Evolutionary conservation across 495 filamentous ascomycete genomes (phyloP).

Genomic region (Tuber indicum): DNA sequence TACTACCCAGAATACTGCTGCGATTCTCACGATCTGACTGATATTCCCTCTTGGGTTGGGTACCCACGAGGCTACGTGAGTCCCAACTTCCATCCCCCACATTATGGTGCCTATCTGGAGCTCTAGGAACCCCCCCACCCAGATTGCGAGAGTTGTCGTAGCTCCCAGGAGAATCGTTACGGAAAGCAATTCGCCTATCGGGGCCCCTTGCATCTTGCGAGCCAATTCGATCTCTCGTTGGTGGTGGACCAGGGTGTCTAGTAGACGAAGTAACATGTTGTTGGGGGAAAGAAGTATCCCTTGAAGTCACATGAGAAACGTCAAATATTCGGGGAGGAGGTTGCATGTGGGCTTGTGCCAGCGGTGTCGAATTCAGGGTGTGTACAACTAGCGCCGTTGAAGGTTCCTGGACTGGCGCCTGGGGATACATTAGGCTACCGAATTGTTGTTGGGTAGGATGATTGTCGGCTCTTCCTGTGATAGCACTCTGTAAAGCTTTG

Average conservation of each 20-base stretch:
- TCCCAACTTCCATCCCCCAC: neutral
- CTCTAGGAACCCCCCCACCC: neutral
- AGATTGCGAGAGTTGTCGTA: neutral
- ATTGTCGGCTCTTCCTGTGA: conserved; percentile 1
- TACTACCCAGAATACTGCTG: neutral
- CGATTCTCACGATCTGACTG: neutral
- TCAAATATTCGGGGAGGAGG: neutral
- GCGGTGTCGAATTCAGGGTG: neutral
- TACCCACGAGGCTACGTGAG: neutral
- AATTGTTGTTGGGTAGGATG: neutral
- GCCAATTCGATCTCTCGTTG: neutral
- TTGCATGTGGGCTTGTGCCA: neutral
- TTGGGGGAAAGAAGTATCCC: neutral
- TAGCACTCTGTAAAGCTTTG: conserved; percentile 20
- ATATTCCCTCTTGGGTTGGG: neutral
- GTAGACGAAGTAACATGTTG: neutral
- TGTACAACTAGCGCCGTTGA: neutral
- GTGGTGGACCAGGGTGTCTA: neutral
- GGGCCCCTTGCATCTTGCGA: neutral
- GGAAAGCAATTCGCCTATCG: neutral
- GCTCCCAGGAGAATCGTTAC: neutral
- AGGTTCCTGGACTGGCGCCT: neutral
- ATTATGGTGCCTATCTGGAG: neutral
- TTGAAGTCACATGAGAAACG: neutral
- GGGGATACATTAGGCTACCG: neutral